A percentile compares a stretch with the other conserved stretches of the same genome.
Evolutionary conservation across 768 basidiomycete species (phyloP).

Genomic region (Serendipita indica): DNA sequence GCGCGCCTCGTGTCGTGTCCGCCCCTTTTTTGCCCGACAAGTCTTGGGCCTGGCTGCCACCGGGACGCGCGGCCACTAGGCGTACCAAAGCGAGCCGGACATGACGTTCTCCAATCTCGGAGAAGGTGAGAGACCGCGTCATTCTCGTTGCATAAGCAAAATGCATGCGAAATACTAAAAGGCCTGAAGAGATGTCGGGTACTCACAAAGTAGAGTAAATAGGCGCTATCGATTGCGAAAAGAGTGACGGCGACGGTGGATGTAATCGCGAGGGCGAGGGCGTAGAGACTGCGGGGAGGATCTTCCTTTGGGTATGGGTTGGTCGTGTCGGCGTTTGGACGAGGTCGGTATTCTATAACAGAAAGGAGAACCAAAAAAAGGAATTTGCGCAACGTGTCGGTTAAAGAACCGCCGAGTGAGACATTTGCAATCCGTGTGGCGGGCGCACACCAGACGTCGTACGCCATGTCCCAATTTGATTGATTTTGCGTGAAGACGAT

Average conservation of each 20-base stretch:
- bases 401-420: not conserved
- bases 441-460: not conserved
- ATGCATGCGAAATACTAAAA: no score
- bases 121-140: no score
- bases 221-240: not conserved
- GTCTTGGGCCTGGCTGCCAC: no score
- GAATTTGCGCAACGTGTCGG: not conserved
- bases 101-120: no score
- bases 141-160: no score
- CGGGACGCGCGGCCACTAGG: no score
- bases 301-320: conserved; percentile 1
- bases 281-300: not conserved
- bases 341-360: not conserved
- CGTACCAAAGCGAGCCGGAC: no score
- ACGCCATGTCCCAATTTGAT: not conserved
- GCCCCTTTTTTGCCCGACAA: no score
- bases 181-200: not conserved
- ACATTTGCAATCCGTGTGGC: not conserved
- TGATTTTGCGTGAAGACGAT: not conserved
- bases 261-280: not conserved
- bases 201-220: conserved; percentile 4
- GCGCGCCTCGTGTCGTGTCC: no score
- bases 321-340: not conserved
- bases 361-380: not conserved
- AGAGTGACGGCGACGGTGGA: not conserved